Percentiles rank a stretch among this genome's conserved stretches.
phyloP scores from a whole-genome alignment of 2,329 filamentous ascomycete species.

The Aureobasidium sp. region DNA sequence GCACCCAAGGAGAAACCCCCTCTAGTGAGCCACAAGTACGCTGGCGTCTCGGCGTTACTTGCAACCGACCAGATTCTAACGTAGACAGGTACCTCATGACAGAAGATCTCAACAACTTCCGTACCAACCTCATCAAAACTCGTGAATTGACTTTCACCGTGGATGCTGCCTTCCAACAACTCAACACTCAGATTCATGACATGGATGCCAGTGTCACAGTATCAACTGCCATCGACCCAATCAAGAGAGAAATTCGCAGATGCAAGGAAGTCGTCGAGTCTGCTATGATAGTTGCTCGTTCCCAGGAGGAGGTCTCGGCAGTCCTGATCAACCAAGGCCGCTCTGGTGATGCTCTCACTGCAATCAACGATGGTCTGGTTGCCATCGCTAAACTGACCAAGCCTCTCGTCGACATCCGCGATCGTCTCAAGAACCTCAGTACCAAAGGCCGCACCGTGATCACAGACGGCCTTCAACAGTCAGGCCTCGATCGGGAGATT shows the following conservation, averaged over 20 bases:
- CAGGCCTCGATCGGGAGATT: not conserved
- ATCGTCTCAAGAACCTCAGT: not conserved
- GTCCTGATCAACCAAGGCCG: not conserved
- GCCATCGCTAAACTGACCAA: not conserved
- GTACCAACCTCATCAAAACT: not conserved
- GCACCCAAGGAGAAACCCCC: not conserved
- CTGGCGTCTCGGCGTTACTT: not conserved
- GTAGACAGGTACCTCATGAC: not conserved
- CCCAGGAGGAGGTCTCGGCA: not conserved
- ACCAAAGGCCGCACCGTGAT: not conserved
- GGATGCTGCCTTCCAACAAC: not conserved
- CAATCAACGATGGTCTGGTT: not conserved
- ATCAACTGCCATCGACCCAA: not conserved
- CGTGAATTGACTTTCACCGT: not conserved
- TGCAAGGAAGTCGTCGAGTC: not conserved
- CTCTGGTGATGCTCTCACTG: not conserved
- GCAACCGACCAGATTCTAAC: not conserved
- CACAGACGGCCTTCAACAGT: not conserved
- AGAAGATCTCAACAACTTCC: conserved; percentile 1
- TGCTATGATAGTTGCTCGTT: not conserved
- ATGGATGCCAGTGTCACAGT: not conserved
- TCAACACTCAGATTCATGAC: not conserved
- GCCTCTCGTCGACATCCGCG: not conserved
- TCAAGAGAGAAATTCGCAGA: not conserved
- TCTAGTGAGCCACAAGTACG: not conserved